Evolutionary conservation across 1,284 basidiomycete species (phyloP).

Genomic region (Ustilago nuda): DNA sequence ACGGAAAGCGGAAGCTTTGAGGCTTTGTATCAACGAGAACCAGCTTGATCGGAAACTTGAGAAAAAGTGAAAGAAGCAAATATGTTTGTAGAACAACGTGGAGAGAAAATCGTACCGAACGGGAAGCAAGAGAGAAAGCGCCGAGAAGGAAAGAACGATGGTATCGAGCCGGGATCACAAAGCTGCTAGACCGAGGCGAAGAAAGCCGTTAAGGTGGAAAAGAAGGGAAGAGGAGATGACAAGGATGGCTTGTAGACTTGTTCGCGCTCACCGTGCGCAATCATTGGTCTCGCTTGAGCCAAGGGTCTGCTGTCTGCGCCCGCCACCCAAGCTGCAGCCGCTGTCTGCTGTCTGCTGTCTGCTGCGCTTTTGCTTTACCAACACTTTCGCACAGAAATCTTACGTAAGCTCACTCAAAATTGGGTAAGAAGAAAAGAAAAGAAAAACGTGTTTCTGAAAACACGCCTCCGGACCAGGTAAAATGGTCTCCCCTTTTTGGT

Average conservation of each 20-base stretch:
- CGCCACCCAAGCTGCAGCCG: slow-evolving; percentile 8
- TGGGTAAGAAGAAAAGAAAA: too few species aligned
- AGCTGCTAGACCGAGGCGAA: slow-evolving; percentile 46
- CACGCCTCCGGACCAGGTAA: too few species aligned
- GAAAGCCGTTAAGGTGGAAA: slow-evolving; percentile 34
- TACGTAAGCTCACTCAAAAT: neutral
- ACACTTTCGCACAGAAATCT: neutral
- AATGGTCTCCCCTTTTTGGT: neutral
- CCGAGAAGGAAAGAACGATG: slow-evolving; percentile 15
- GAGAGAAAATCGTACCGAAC: slow-evolving; percentile 14
- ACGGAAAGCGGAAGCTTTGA: neutral
- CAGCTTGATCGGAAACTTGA: neutral
- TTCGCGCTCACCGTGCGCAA: slow-evolving; percentile 4
- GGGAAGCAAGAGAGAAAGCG: slow-evolving; percentile 19
- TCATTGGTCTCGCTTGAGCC: neutral
- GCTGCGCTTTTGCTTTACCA: slow-evolving; percentile 10
- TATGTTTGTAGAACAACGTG: slow-evolving; percentile 19
- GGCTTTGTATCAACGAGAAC: neutral
- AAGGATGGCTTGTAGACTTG: neutral
- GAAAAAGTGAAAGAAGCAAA: slow-evolving; percentile 18
- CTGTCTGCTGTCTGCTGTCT: neutral
- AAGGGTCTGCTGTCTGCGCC: slow-evolving; percentile 13
- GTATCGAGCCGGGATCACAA: slow-evolving; percentile 19
- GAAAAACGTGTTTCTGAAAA: too few species aligned
- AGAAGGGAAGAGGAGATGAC: neutral